These are phyloP conservation scores for Xerophyta viscosa DNA, from an alignment of 106 monocot genomes.

Conservation along the genomic window DNA sequence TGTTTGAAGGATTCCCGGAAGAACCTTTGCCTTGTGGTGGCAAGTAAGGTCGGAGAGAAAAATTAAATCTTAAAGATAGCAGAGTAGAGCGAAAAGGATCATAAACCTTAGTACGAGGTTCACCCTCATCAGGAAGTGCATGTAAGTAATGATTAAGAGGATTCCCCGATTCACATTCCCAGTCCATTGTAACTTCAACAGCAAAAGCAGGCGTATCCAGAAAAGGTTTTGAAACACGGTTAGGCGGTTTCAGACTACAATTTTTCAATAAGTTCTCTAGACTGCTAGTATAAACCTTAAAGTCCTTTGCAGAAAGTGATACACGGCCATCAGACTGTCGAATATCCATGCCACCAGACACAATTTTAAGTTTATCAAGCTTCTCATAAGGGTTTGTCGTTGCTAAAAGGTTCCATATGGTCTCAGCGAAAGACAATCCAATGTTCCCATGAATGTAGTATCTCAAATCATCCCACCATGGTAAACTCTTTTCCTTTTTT, in stretches of 20 bases:
- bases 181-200: conserved; percentile 80
- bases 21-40: conserved; percentile 12
- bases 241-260: conserved; percentile 55
- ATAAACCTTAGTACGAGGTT: conserved; percentile 59
- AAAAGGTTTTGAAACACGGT: conserved; percentile 38
- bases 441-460: conserved; percentile 91
- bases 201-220: conserved; percentile 59
- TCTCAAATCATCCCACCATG: conserved; percentile 99
- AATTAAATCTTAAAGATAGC: conserved; percentile 78
- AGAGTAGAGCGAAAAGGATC: conserved; percentile 97
- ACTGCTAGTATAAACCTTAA: conserved; percentile 69
- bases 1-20: conserved; percentile 10
- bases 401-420: conserved; percentile 66
- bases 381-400: conserved; percentile 89
- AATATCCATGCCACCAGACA: conserved; percentile 74
- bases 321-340: conserved; percentile 85
- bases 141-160: conserved; percentile 87
- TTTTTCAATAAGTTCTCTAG: conserved; percentile 61
- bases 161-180: conserved; percentile 90
- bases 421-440: conserved; percentile 56
- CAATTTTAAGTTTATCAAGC: conserved; percentile 58
- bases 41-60: conserved; percentile 54
- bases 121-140: conserved; percentile 83
- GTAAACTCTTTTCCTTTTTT: conserved; percentile 87
- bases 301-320: conserved; percentile 48